These are phyloP conservation scores for Aureobasidium sp. DNA, from an alignment of 2,329 filamentous ascomycete species.

Conservation along the genomic window DNA sequence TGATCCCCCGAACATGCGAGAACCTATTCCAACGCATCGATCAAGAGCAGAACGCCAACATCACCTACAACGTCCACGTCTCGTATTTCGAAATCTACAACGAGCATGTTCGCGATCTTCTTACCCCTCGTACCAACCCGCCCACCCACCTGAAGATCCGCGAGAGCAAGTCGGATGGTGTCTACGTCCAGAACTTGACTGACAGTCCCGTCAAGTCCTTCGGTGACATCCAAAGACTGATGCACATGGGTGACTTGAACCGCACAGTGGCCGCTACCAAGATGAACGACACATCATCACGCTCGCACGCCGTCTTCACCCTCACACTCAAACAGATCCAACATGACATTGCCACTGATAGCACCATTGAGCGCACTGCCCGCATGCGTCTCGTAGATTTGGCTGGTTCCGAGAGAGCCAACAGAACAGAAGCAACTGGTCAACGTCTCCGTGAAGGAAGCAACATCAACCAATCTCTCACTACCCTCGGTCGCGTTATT, in stretches of 20 bases:
- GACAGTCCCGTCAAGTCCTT: constrained; percentile 87
- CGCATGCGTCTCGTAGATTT: constrained; percentile 92
- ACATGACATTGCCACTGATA: constrained; percentile 93
- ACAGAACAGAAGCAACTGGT: constrained; percentile 90
- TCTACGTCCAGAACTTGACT: constrained; percentile 93
- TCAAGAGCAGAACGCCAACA: constrained; percentile 73
- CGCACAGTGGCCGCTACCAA: constrained; percentile 90
- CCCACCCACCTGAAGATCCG: constrained; percentile 95
- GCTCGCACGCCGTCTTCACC: constrained; percentile 95
- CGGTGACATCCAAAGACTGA: constrained; percentile 77
- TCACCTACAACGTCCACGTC: constrained; percentile 93
- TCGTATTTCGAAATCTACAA: constrained; percentile 99
- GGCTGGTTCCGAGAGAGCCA: constrained; percentile 89
- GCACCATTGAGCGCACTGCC: constrained; percentile 89
- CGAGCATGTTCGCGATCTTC: constrained; percentile 90
- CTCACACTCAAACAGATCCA: constrained; percentile 98
- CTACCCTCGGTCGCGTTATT: constrained; percentile 90
- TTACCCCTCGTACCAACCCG: constrained; percentile 69
- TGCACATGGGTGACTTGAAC: constrained; percentile 81
- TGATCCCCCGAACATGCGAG: constrained; percentile 92
- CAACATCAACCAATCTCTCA: constrained; percentile 98
- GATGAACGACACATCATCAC: constrained; percentile 98
- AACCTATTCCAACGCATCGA: constrained; percentile 93
- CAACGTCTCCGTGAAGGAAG: constrained; percentile 84
- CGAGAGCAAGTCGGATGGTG: constrained; percentile 88